Base-by-base conservation (phyloP, 345 rosid genomes). In the Microcos paniculata region DNA sequence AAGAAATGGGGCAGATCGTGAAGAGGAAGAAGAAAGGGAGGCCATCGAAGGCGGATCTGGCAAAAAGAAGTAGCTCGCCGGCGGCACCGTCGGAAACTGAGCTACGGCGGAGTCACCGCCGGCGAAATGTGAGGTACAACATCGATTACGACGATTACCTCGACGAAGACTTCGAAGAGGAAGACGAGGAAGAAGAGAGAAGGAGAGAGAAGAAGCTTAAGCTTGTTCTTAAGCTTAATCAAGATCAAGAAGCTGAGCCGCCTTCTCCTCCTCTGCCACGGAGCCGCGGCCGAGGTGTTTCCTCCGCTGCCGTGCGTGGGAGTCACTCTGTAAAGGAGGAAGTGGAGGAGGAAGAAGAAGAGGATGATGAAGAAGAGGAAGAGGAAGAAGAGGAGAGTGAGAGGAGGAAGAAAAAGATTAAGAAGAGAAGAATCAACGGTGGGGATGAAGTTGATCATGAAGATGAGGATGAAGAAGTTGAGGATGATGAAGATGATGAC, bases 21-120 rank as follows among this genome's bases (percentile, higher is more conserved):
- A 91, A 90, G 86, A 83, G 92, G 88, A 90, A 90, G 95, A 94
- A 85, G 97, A 92, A 91, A 86, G 98, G 98, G 40, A 88, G 97
- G 85, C 97, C 98, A 11, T 87, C 97, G 72, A 94, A 92, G 91
- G 87, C 95, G 79, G 97, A 94, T 92, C 98, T 89, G 84, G 89
- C 87, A 0, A 86, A 83, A 11, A 87, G 91, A 19, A 65, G 79
- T 31, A 61, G 80, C 26, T 70, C 74, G 19, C 78, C 80, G 8
- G 70, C 88, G n/a, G 71, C 83, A 66, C 71, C 74, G 70, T 30
- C 80, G 53, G 86, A 80, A 48, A 48, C 80, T 12, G 90, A 85
- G 74, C 78, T 83, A 3, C 85, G 96, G 69, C 88, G 91, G 51
- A 93, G 97, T 83, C 84, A 80, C 77, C 88, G 97, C 56, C 91